phyloP scores from a whole-genome alignment of 2,329 filamentous ascomycete species.

The Pseudonectria buxi region DNA sequence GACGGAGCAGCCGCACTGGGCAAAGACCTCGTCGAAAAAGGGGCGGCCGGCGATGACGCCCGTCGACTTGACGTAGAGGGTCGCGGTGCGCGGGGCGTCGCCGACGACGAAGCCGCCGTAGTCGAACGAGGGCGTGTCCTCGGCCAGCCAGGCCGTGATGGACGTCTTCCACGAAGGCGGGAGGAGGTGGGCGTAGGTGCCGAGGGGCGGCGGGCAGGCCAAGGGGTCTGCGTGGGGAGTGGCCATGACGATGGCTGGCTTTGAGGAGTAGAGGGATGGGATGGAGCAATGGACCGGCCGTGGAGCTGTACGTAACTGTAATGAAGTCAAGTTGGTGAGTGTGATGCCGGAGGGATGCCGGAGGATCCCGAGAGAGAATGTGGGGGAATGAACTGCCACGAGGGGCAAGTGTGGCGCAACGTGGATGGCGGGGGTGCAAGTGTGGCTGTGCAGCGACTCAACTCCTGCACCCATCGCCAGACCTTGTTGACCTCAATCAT shows the following conservation, averaged over 20 bases:
- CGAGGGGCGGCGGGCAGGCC: conserved; percentile 22
- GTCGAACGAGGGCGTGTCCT: conserved; percentile 95
- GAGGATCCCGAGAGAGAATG: no score
- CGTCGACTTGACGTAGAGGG: conserved; percentile 60
- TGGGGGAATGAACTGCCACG: no score
- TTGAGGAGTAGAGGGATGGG: neutral
- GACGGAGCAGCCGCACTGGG: conserved; percentile 83
- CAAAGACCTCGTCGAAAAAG: conserved; percentile 92
- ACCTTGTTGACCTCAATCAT: no score
- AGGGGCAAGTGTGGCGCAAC: no score
- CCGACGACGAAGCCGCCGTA: conserved; percentile 97
- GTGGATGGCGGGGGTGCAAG: no score
- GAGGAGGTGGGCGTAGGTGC: conserved; percentile 60
- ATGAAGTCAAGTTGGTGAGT: no score
- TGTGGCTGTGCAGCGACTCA: no score
- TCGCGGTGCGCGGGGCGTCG: conserved; percentile 54
- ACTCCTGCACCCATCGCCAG: no score
- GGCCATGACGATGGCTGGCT: neutral
- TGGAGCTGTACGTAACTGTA: no score
- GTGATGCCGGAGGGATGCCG: no score
- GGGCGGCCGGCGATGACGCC: conserved; percentile 87
- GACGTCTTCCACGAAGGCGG: conserved; percentile 78
- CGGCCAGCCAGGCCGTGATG: conserved; percentile 80
- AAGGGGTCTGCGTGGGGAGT: neutral
- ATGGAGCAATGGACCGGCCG: neutral